These are phyloP conservation scores for Microbotryum silenes-acaulis DNA, from an alignment of 1,284 basidiomycete species.

Conservation along the genomic window DNA sequence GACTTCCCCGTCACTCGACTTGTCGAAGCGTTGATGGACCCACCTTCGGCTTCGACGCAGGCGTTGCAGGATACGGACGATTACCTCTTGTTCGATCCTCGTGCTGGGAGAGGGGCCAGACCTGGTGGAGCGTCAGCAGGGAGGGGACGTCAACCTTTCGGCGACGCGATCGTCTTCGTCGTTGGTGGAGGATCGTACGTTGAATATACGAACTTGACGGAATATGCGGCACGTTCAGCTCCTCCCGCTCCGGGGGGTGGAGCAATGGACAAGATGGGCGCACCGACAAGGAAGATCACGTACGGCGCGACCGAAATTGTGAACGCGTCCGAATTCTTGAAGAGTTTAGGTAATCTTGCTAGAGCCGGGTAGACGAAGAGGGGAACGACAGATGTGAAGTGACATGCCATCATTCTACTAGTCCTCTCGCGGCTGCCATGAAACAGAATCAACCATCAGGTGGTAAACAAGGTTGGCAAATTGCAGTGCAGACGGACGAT, in stretches of 20 bases:
- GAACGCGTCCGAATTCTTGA: slow-evolving; percentile 77
- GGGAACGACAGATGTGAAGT: too few relatives aligned
- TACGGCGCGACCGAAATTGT: slow-evolving; percentile 96
- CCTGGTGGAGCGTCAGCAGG: slow-evolving; percentile 41
- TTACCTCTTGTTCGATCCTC: slow-evolving; percentile 88
- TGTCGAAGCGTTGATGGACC: slow-evolving; percentile 95
- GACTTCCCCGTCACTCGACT: slow-evolving; percentile 85
- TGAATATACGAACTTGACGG: slow-evolving; percentile 91
- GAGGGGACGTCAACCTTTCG: slow-evolving; percentile 69
- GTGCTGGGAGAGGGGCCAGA: slow-evolving; percentile 50
- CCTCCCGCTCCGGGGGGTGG: neutral
- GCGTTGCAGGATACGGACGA: slow-evolving; percentile 95
- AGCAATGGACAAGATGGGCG: slow-evolving; percentile 8
- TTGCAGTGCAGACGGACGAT: too few relatives aligned
- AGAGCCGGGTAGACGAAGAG: too few relatives aligned
- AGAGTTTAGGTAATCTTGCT: slow-evolving; percentile 48
- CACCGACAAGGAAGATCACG: slow-evolving; percentile 60
- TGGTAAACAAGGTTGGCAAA: too few relatives aligned
- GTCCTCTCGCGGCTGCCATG: too few relatives aligned
- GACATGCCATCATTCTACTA: too few relatives aligned
- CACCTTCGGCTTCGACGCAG: slow-evolving; percentile 79
- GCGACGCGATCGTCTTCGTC: slow-evolving; percentile 84
- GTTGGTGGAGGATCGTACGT: slow-evolving; percentile 97
- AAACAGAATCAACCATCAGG: too few relatives aligned
- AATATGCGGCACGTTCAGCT: slow-evolving; percentile 56